Evolutionary conservation across 1,139 yeast species (phyloP), one percentile per base, ranked within the genome.

Genomic region (Geotrichum bryndzae): DNA sequence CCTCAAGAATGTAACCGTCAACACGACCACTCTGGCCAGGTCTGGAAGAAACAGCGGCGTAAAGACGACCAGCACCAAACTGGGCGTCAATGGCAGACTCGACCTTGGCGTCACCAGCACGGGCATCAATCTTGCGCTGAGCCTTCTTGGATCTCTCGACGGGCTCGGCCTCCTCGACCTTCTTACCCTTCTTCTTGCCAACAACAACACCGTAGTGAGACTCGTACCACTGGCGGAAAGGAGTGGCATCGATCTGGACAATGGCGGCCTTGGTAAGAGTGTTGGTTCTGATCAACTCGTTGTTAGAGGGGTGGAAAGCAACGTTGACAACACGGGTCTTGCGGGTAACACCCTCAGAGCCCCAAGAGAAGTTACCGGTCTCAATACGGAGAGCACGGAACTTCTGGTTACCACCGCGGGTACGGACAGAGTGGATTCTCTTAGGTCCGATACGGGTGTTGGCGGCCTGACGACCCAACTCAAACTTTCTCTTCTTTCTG

Each of bases 401-500:
- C 85, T 94, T 94, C 84, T 88, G 85, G 96, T 94, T 92, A 81
- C 99, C 99, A 83, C 99, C 99, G 84, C 99, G 94, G 80, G 97
- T 90, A 87, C 99, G 95, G 77, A 94, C 98, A 74, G 95, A 76
- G 87, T 95, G 99, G 78, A 94, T 91, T 85, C 99, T 90, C 90
- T 94, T 94, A 74, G 96, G 83, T 79, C 99, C 99, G 77, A 94
- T 92, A 86, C 90, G 91, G 84, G 99, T 94, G 94, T 89, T 90
- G 79, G 99, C 96, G 76, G 97, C 86, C 86, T 94, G 99, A 85
- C 99, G 96, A 77, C 99, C 99, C 82, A 90, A 88, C 84, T 95
- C 99, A 80, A 94, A 95, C 96, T 94, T 94, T 87, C 99, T 87
- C 97, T 94, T 94, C 94, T 94, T 94, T 90, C 99, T 92, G 96